phyloP scores from a whole-genome alignment of 2,329 filamentous ascomycete species.

The Cercospora nicotianae region DNA sequence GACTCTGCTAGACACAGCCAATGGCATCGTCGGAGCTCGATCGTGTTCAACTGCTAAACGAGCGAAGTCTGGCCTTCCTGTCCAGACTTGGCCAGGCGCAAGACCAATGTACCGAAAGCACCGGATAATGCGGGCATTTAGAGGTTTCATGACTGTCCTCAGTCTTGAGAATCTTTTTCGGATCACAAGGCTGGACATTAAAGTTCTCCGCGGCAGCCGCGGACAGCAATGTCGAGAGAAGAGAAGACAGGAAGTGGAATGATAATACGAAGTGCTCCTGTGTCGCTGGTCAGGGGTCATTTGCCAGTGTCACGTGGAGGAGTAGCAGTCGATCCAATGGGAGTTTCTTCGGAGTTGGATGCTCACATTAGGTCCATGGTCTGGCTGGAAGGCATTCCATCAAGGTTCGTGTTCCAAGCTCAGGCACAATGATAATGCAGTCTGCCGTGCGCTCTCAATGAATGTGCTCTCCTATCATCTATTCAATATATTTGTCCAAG shows the following conservation, averaged over 20 bases:
- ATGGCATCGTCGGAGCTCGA: not conserved
- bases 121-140: not conserved
- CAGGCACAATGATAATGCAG: not conserved
- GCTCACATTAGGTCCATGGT: not conserved
- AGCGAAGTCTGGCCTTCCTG: not conserved
- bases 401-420: not conserved
- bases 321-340: not conserved
- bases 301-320: not conserved
- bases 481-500: constrained; percentile 10
- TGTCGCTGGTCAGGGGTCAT: not conserved
- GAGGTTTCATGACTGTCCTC: not conserved
- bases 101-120: not conserved
- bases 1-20: not conserved
- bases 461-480: not conserved
- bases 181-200: not conserved
- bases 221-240: not conserved
- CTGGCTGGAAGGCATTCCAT: not conserved
- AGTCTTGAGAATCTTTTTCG: not conserved
- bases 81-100: not conserved
- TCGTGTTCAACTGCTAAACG: not conserved
- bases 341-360: not conserved
- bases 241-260: not conserved
- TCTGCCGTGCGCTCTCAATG: not conserved
- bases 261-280: not conserved
- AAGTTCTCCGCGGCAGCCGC: not conserved